These are phyloP conservation scores for Eremothecium gossypii DNA, from an alignment of 1,139 yeast genomes.

Conservation along the genomic window DNA sequence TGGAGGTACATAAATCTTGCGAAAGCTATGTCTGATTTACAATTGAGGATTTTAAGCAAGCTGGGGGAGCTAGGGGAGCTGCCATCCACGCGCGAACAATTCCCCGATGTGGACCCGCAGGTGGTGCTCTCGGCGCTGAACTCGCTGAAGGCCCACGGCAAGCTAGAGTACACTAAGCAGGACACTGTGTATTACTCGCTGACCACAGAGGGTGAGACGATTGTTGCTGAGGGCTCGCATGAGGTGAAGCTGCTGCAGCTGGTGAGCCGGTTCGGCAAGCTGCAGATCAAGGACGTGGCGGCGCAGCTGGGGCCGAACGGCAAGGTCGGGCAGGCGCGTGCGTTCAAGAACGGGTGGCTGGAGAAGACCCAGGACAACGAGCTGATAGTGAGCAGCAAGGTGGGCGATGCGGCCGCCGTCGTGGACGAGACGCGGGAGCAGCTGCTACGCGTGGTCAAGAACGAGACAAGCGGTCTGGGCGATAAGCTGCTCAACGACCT, in stretches of 20 bases:
- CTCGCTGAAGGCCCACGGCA: slow-evolving; percentile 75
- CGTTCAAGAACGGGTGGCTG: slow-evolving; percentile 98
- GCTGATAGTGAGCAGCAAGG: slow-evolving; percentile 48
- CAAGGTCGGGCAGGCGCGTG: slow-evolving; percentile 91
- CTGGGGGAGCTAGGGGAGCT: slow-evolving; percentile 55
- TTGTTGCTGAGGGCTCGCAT: slow-evolving; percentile 75
- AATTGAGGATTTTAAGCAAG: slow-evolving; percentile 44
- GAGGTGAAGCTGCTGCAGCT: slow-evolving; percentile 81
- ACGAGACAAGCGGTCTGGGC: slow-evolving; percentile 45
- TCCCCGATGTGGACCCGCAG: slow-evolving; percentile 46
- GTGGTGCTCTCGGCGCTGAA: slow-evolving; percentile 67
- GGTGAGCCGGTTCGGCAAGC: slow-evolving; percentile 62
- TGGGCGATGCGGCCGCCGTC: slow-evolving; percentile 33
- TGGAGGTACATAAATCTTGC: not conserved
- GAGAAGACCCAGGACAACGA: slow-evolving; percentile 69
- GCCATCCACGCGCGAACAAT: slow-evolving; percentile 51
- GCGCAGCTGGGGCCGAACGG: slow-evolving; percentile 74
- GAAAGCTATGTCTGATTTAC: slow-evolving; percentile 31
- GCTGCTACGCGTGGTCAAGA: slow-evolving; percentile 45
- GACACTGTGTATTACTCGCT: slow-evolving; percentile 72
- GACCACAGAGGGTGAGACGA: slow-evolving; percentile 75
- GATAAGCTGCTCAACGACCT: slow-evolving; percentile 70
- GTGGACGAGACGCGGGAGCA: slow-evolving; percentile 60
- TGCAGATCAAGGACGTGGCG: slow-evolving; percentile 71
- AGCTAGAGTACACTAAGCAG: slow-evolving; percentile 64